Evolutionary conservation across 2,329 filamentous ascomycete species (phyloP).

Genomic region (Trichophyton mentagrophytes): DNA sequence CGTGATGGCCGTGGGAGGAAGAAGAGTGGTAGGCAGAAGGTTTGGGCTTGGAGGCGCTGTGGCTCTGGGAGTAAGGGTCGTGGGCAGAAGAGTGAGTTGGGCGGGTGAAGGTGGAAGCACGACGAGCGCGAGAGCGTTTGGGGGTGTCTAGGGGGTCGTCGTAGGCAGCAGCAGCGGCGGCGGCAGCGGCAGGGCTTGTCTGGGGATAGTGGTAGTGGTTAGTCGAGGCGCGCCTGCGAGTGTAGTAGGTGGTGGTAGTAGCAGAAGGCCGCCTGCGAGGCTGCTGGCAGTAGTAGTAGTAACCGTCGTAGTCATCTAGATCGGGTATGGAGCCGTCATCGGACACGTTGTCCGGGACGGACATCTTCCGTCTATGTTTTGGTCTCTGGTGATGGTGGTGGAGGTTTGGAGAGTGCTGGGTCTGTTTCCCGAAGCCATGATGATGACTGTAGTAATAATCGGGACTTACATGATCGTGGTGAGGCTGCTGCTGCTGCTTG

Average conservation of each 20-base stretch:
- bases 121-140: constrained; percentile 40
- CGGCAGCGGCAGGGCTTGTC: not conserved
- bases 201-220: constrained; percentile 15
- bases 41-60: constrained; percentile 23
- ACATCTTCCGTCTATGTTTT: constrained; percentile 12
- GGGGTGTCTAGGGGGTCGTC: constrained; percentile 40
- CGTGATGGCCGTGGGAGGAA: constrained; percentile 16
- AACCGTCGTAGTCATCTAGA: constrained; percentile 21
- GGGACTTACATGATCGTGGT: constrained; percentile 54
- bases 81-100: constrained; percentile 23
- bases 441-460: constrained; percentile 28
- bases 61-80: constrained; percentile 24
- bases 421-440: constrained; percentile 12
- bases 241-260: constrained; percentile 2
- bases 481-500: constrained; percentile 21
- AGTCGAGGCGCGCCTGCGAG: constrained; percentile 14
- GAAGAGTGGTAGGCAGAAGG: too few relatives aligned
- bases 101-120: constrained; percentile 41
- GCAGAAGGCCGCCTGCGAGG: constrained; percentile 8
- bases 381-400: constrained; percentile 25
- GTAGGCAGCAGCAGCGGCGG: constrained; percentile 23
- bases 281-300: constrained; percentile 17
- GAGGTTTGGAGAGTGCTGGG: not conserved
- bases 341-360: not conserved
- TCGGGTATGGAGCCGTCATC: not conserved